These are phyloP conservation scores for Gnomoniopsis sp. DNA, from an alignment of 2,329 filamentous ascomycete genomes.

Conservation along the genomic window DNA sequence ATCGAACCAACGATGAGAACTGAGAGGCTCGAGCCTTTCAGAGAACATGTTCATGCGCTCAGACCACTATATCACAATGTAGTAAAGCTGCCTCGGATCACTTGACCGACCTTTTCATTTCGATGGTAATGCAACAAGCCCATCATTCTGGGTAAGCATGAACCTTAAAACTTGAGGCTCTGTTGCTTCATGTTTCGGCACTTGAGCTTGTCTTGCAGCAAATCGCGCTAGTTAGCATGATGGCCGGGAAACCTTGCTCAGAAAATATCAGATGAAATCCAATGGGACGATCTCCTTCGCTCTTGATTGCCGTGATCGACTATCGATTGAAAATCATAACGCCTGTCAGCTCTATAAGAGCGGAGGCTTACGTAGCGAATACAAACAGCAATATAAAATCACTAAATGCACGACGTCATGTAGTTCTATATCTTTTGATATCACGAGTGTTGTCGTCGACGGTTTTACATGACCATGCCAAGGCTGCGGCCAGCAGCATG, in stretches of 20 bases:
- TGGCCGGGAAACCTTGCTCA: background rate
- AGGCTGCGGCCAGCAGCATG: background rate
- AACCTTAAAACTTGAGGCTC: background rate
- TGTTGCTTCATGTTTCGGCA: background rate
- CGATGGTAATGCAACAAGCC: background rate
- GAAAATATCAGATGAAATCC: background rate
- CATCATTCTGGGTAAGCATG: background rate
- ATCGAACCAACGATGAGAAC: too few species aligned
- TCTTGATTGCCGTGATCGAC: background rate
- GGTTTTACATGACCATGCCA: background rate
- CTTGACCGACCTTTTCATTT: background rate
- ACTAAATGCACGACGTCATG: background rate
- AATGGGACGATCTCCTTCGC: background rate
- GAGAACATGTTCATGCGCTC: background rate
- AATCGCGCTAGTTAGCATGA: background rate
- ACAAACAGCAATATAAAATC: background rate
- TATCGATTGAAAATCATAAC: background rate
- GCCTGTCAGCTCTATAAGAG: background rate
- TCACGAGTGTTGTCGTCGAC: background rate
- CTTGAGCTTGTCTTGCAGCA: background rate
- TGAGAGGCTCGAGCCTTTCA: background rate
- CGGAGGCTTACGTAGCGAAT: background rate
- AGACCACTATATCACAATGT: background rate
- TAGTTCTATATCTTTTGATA: background rate
- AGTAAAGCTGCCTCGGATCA: background rate